phyloP scores from a whole-genome alignment of 768 basidiomycete genomes.

The Pulveroboletus sp. region DNA sequence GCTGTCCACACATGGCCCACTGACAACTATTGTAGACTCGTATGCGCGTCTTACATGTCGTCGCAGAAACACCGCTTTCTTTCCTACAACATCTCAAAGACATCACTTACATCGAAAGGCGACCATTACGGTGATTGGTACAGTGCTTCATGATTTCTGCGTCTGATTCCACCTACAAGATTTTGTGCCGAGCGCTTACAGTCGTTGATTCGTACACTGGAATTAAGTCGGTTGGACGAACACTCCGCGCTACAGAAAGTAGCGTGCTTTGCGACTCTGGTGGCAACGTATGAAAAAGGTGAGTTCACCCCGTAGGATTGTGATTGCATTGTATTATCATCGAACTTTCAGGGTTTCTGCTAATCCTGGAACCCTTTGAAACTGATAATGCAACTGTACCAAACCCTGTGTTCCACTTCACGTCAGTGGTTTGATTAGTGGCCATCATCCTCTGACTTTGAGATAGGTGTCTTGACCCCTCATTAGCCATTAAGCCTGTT shows the following conservation, averaged over 20 bases:
- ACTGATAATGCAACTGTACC: slow-evolving; percentile 98
- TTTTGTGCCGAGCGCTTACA: slow-evolving; percentile 97
- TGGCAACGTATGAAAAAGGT: slow-evolving; percentile 98
- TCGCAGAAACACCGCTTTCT: slow-evolving; percentile 95
- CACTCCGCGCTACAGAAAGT: slow-evolving; percentile 91
- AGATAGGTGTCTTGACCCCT: slow-evolving; percentile 90
- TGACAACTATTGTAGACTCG: slow-evolving; percentile 62
- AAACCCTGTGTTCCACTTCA: slow-evolving; percentile 97
- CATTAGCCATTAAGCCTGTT: slow-evolving; percentile 94
- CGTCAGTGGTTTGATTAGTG: slow-evolving; percentile 45
- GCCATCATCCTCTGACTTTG: slow-evolving; percentile 8
- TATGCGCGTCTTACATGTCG: slow-evolving; percentile 98
- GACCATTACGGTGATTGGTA: slow-evolving; percentile 76
- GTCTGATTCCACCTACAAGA: slow-evolving; percentile 37
- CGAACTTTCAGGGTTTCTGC: slow-evolving; percentile 69
- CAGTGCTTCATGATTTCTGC: background rate
- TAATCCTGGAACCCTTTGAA: slow-evolving; percentile 97
- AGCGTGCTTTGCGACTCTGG: slow-evolving; percentile 91
- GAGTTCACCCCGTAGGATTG: slow-evolving; percentile 3
- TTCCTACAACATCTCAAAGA: slow-evolving; percentile 98
- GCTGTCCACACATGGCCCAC: background rate
- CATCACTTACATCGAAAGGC: slow-evolving; percentile 94
- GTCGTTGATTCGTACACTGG: slow-evolving; percentile 88
- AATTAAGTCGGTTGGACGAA: slow-evolving; percentile 87
- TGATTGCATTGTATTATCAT: background rate